These are phyloP conservation scores for Juglanconis oblonga DNA, from an alignment of 2,329 filamentous ascomycete species.

Conservation along the genomic window DNA sequence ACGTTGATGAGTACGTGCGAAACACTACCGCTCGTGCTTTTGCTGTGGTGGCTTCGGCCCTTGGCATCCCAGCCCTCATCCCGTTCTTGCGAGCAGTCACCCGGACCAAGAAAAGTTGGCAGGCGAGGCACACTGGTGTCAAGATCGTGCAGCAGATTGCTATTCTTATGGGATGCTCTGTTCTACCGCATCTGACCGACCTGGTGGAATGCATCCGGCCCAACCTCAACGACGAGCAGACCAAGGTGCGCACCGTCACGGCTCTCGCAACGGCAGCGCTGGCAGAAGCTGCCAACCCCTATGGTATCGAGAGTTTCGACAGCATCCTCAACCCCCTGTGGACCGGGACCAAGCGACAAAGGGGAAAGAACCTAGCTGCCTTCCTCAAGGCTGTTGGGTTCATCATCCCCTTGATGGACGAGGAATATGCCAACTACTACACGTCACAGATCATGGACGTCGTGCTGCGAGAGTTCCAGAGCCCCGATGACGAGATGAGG, in stretches of 20 bases:
- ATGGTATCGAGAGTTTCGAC: constrained; percentile 98
- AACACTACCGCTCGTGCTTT: constrained; percentile 98
- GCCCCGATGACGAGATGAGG: constrained; percentile 99
- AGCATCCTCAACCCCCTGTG: constrained; percentile 96
- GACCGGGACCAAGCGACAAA: constrained; percentile 93
- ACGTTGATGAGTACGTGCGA: constrained; percentile 95
- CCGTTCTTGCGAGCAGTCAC: constrained; percentile 95
- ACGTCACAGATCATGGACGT: constrained; percentile 99
- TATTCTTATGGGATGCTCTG: constrained; percentile 96
- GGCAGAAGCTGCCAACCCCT: constrained; percentile 94
- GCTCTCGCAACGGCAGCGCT: constrained; percentile 91
- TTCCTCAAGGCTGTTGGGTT: constrained; percentile 98
- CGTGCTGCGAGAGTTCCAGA: constrained; percentile 89
- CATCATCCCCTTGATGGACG: constrained; percentile 98
- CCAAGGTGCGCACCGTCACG: constrained; percentile 95
- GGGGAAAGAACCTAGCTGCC: constrained; percentile 90
- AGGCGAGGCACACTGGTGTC: constrained; percentile 94
- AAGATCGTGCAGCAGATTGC: constrained; percentile 99
- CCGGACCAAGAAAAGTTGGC: constrained; percentile 98
- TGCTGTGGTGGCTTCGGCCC: constrained; percentile 91
- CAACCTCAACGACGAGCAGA: constrained; percentile 95
- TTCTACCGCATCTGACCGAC: constrained; percentile 91
- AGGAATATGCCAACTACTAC: constrained; percentile 99
- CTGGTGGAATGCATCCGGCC: constrained; percentile 95
- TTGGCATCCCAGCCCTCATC: constrained; percentile 91